Base-by-base conservation (phyloP, 768 basidiomycete genomes). In the Coprinopsis cinerea region DNA sequence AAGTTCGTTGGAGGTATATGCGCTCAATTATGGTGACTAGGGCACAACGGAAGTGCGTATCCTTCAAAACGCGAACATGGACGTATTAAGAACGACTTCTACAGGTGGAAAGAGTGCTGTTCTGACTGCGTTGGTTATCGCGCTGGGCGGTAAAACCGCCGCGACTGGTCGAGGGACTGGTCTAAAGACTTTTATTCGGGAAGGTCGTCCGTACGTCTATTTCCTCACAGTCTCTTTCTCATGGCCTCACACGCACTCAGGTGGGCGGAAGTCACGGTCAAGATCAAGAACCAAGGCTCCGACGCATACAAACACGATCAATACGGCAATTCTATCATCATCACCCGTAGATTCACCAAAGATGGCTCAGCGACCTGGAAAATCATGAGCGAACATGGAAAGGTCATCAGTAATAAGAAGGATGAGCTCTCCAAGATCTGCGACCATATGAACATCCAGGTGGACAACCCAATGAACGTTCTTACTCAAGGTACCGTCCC, bases 381-480 rank as follows among this genome's bases (percentile, higher is more conserved):
- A 64, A 89, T 98, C 62, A 85, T 78, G 70, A 76, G 68, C 56
- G 80, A 75, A 59, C 79, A 85, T 20, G 77, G 74, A 55, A 52
- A 37, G 18, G 61, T 81, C 9, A 66, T 96, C 51, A 85, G 83
- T 27, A 83, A 72, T 13, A 92, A 89, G 70, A 81, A 82, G 56
- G 84, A 91, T 9, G 93, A 97, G 60, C 66, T 99, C 10, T 77
- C 87, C 15, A 80, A 84, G 1, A 97, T 99, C 44, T 87, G 87
- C 58, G 91, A 95, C 61, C 87, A 92, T 55, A 95, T 96, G 86
- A 92, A 92, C 58, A 90, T 99, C 48, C 92, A 95, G 62, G 90
- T 96, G 52, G 92, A 96, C 62, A 94, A 94, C 60, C 95, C 94
- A 1, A 83, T 97, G 82, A 97, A 91, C 53, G 85, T 99, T 22